These are phyloP conservation scores for Talaromyces pinophilus DNA, from an alignment of 2,329 filamentous ascomycete species.

Conservation along the genomic window DNA sequence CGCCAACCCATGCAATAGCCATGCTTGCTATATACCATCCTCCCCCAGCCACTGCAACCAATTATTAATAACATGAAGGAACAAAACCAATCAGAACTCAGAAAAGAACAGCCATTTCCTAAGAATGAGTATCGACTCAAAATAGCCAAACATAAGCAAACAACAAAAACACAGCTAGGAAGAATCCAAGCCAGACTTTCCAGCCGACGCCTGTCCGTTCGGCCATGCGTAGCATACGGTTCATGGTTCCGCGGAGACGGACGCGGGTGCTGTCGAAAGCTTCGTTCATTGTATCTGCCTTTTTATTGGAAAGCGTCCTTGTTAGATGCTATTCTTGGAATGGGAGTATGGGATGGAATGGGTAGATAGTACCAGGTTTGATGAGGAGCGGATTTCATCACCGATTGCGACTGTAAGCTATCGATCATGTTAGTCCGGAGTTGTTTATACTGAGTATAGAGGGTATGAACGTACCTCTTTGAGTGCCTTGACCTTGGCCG, in stretches of 20 bases:
- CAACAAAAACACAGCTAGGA: constrained; percentile 74
- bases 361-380: constrained; percentile 15
- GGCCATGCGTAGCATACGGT: constrained; percentile 93
- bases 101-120: background rate
- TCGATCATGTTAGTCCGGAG: background rate
- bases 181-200: constrained; percentile 91
- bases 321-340: background rate
- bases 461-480: constrained; percentile 69
- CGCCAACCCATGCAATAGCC: constrained; percentile 13
- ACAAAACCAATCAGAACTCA: background rate
- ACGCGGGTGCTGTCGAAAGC: constrained; percentile 83
- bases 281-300: constrained; percentile 85
- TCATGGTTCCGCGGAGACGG: constrained; percentile 88
- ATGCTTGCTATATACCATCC: background rate
- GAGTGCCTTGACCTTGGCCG: constrained; percentile 82
- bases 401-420: constrained; percentile 24
- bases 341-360: background rate
- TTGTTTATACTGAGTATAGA: background rate
- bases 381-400: constrained; percentile 23
- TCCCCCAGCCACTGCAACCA: background rate
- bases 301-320: background rate
- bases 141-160: constrained; percentile 95
- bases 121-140: constrained; percentile 42
- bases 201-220: constrained; percentile 91
- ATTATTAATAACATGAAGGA: background rate